A percentile compares a stretch with the other conserved stretches of the same genome.
These are phyloP conservation scores for Fraxinus albicans DNA, from an alignment of 305 asterid species.

Conservation along the genomic window DNA sequence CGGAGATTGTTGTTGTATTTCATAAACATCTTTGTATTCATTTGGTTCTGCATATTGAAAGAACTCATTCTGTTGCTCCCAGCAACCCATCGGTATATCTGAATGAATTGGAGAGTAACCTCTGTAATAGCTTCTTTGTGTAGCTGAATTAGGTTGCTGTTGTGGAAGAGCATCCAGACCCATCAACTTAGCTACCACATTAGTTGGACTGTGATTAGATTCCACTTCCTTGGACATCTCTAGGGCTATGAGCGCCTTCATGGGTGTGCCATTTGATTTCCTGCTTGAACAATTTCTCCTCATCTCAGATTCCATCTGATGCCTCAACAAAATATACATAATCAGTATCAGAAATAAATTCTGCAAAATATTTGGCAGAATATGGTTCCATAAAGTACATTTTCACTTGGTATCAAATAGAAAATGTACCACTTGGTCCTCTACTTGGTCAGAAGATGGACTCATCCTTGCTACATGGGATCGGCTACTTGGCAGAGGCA, in stretches of 20 bases:
- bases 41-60: constrained; percentile 47
- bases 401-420: constrained; percentile 16
- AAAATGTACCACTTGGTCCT: constrained; percentile 60
- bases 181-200: constrained; percentile 89
- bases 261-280: constrained; percentile 68
- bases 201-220: constrained; percentile 57
- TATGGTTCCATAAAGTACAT: background rate
- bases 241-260: constrained; percentile 88
- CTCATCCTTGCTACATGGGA: constrained; percentile 64
- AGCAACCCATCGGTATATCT: constrained; percentile 53
- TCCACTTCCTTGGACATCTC: constrained; percentile 90
- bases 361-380: background rate
- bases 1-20: constrained; percentile 56
- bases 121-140: constrained; percentile 46
- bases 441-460: constrained; percentile 51
- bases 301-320: constrained; percentile 60
- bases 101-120: constrained; percentile 60
- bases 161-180: constrained; percentile 90
- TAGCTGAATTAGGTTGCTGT: constrained; percentile 50
- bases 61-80: constrained; percentile 62
- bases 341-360: constrained; percentile 15
- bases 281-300: constrained; percentile 44
- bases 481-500: constrained; percentile 64
- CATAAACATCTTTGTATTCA: constrained; percentile 68
- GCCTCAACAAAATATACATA: constrained; percentile 29